Evolutionary conservation across 805 yeast genomes (phyloP).

Genomic region (Yamadazyma nakazawae): DNA sequence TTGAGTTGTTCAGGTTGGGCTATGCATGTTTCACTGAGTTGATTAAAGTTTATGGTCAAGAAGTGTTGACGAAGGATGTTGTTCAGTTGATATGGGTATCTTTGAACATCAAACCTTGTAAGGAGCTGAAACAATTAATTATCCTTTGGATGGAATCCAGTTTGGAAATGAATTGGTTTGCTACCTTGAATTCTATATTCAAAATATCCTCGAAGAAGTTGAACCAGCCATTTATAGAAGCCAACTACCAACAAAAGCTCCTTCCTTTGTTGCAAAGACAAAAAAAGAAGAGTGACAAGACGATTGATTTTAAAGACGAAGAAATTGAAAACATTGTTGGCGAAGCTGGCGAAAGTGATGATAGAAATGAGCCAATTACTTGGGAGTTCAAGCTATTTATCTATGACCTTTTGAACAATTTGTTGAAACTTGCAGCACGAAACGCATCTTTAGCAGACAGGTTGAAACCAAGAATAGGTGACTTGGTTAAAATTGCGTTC

Average conservation of each 20-base stretch:
- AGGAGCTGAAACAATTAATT: conserved; percentile 44
- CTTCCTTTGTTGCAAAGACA: conserved; percentile 41
- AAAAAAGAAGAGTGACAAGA: conserved; percentile 26
- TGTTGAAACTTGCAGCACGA: conserved; percentile 37
- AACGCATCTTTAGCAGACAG: conserved; percentile 38
- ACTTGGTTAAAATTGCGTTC: conserved; percentile 73
- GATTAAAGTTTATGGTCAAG: conserved; percentile 47
- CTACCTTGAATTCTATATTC: conserved; percentile 49
- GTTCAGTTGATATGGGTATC: conserved; percentile 62
- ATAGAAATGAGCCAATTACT: conserved; percentile 52
- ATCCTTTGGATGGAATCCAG: conserved; percentile 58
- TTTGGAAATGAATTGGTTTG: conserved; percentile 54
- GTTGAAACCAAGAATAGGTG: conserved; percentile 49
- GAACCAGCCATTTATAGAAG: conserved; percentile 36
- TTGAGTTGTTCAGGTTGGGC: conserved; percentile 39
- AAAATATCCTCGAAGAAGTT: conserved; percentile 42
- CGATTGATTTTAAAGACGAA: conserved; percentile 36
- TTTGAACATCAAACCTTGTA: conserved; percentile 46
- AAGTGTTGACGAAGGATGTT: conserved; percentile 41
- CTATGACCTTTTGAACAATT: conserved; percentile 43
- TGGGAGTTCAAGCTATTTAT: conserved; percentile 56
- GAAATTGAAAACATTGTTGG: conserved; percentile 41
- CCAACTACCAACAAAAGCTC: conserved; percentile 37
- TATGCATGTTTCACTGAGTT: conserved; percentile 58
- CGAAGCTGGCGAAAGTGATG: conserved; percentile 30